phyloP scores from a whole-genome alignment of 768 basidiomycete genomes.

The Bullera alba region DNA sequence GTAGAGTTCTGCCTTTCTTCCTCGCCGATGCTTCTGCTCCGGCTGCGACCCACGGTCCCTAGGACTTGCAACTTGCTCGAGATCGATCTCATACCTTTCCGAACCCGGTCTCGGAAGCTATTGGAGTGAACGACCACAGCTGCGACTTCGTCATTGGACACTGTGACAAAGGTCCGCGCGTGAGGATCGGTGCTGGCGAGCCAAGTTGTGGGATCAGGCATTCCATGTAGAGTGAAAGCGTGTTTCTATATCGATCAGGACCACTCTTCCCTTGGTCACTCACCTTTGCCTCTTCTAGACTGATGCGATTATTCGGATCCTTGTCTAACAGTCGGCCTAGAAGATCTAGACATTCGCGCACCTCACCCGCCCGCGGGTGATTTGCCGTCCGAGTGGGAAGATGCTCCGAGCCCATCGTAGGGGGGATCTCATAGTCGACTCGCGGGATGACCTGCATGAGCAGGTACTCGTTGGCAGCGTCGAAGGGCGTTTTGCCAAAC shows the following conservation, averaged over 20 bases:
- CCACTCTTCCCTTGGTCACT: slow-evolving; percentile 12
- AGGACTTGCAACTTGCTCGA: slow-evolving; percentile 29
- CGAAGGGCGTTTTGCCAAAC: slow-evolving; percentile 79
- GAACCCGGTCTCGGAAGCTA: slow-evolving; percentile 36
- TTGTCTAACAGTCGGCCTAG: slow-evolving; percentile 75
- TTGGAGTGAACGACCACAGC: slow-evolving; percentile 50
- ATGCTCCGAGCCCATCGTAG: slow-evolving; percentile 64
- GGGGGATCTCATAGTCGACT: slow-evolving; percentile 62
- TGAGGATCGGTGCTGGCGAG: slow-evolving; percentile 57
- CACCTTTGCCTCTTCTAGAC: slow-evolving; percentile 76
- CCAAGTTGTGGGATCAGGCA: slow-evolving; percentile 65
- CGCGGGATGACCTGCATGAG: slow-evolving; percentile 72
- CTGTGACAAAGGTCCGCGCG: slow-evolving; percentile 52
- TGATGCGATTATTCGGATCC: slow-evolving; percentile 65
- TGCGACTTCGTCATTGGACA: slow-evolving; percentile 70
- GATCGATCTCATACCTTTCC: slow-evolving; percentile 37
- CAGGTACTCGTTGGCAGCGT: slow-evolving; percentile 61
- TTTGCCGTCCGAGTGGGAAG: slow-evolving; percentile 46
- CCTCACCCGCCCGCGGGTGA: no score
- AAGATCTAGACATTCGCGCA: slow-evolving; percentile 60
- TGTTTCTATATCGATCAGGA: slow-evolving; percentile 42
- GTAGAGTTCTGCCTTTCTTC: neutral
- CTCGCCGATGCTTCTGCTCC: slow-evolving; percentile 36
- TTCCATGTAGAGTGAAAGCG: slow-evolving; percentile 52
- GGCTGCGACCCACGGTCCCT: slow-evolving; percentile 15